Conservation (phyloP, 306 rosid genomes). For the Castanospermum australe region DNA sequence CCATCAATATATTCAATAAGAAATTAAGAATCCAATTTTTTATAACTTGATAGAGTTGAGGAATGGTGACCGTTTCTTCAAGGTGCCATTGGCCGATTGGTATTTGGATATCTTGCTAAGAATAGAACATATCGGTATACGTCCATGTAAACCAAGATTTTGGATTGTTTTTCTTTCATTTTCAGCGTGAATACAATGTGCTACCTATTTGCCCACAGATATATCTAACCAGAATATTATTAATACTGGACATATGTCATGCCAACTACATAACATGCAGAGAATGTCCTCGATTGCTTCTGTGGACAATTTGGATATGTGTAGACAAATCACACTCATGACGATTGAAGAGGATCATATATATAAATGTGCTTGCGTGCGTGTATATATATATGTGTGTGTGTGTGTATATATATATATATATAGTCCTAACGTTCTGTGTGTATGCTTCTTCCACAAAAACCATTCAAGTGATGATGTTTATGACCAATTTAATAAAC, state of each 20-base stretch:
- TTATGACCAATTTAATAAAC: constrained; percentile 29
- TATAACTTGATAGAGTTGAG: not conserved
- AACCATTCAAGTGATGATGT: constrained; percentile 20
- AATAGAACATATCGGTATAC: not conserved
- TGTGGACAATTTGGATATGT: constrained; percentile 3
- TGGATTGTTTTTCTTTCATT: constrained; percentile 19
- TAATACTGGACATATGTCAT: constrained; percentile 24
- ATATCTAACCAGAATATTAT: not conserved
- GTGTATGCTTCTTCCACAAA: not conserved
- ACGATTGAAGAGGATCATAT: not conserved
- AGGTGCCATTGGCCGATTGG: constrained; percentile 16
- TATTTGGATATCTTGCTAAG: constrained; percentile 18
- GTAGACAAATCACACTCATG: constrained; percentile 32
- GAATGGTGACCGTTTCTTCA: not conserved
- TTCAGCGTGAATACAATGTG: constrained; percentile 20
- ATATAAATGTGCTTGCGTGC: not conserved
- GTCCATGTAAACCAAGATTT: constrained; percentile 7
- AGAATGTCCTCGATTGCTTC: constrained; percentile 27
- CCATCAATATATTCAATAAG: not conserved
- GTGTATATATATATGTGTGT: too few species aligned
- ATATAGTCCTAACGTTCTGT: not conserved
- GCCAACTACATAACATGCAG: constrained; percentile 18
- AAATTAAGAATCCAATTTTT: not conserved
- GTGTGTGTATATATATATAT: not conserved
- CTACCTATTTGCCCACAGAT: constrained; percentile 16